These are phyloP conservation scores for Adansonia gregorii DNA, from an alignment of 441 rosid species.

Conservation along the genomic window DNA sequence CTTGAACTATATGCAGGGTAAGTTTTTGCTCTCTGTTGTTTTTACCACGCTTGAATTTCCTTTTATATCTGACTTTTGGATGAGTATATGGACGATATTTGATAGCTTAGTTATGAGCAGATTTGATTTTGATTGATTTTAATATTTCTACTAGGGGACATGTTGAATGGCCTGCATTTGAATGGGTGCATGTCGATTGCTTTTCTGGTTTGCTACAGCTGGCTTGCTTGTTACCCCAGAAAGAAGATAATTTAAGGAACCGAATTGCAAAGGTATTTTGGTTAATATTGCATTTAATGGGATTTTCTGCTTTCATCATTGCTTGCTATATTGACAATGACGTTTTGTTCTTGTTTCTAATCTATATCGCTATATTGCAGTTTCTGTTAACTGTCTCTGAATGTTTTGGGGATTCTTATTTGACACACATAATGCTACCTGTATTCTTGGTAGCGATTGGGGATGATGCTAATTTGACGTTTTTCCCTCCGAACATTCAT, in stretches of 20 bases:
- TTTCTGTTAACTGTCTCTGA: constrained; percentile 78
- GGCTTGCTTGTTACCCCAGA: constrained; percentile 79
- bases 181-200: constrained; percentile 96
- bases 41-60: constrained; percentile 22
- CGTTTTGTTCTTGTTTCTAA: constrained; percentile 34
- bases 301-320: constrained; percentile 10
- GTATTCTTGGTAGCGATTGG: constrained; percentile 85
- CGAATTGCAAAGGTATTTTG: constrained; percentile 73
- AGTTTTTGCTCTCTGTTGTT: constrained; percentile 26
- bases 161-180: constrained; percentile 85
- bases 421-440: constrained; percentile 83
- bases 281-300: constrained; percentile 27
- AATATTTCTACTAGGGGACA: constrained; percentile 58
- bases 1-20: constrained; percentile 82
- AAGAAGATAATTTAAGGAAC: constrained; percentile 86
- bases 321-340: constrained; percentile 19
- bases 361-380: constrained; percentile 49
- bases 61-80: constrained; percentile 14
- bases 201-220: constrained; percentile 79
- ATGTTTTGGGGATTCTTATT: constrained; percentile 75
- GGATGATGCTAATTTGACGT: constrained; percentile 72
- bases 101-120: constrained; percentile 25
- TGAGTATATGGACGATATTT: background rate
- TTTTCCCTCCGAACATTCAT: constrained; percentile 59
- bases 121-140: constrained; percentile 34